Percentiles rank a stretch among this genome's conserved stretches.
Evolutionary conservation across 2,329 filamentous ascomycete species (phyloP).

Genomic region (Xylaria sp.): DNA sequence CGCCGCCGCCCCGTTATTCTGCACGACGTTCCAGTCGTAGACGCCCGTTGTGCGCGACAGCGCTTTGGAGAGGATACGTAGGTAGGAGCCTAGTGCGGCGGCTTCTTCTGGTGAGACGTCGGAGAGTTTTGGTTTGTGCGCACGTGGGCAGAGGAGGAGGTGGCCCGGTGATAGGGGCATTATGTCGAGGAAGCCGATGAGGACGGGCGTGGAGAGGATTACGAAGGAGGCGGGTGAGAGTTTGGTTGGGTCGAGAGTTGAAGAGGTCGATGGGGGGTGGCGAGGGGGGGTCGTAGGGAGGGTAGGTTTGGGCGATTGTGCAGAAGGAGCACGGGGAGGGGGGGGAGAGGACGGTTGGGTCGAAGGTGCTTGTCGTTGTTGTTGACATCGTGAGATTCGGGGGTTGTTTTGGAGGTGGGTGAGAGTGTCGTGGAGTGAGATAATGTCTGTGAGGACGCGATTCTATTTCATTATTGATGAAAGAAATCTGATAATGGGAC

Average conservation of each 20-base stretch:
- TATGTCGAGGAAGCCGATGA: conserved; percentile 90
- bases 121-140: conserved; percentile 71
- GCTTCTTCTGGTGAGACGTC: conserved; percentile 61
- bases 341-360: conserved; percentile 33
- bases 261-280: conserved; percentile 34
- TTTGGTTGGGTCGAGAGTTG: conserved; percentile 26
- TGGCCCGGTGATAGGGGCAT: conserved; percentile 81
- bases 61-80: conserved; percentile 68
- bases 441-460: neutral
- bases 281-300: conserved; percentile 43
- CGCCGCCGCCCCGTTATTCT: conserved; percentile 87
- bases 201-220: conserved; percentile 69
- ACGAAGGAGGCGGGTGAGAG: conserved; percentile 49
- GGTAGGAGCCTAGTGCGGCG: conserved; percentile 59
- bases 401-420: neutral
- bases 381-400: neutral
- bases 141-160: conserved; percentile 71
- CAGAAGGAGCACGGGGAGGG: conserved; percentile 55
- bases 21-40: conserved; percentile 89
- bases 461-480: neutral
- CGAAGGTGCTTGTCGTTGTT: conserved; percentile 29
- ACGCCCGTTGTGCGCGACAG: conserved; percentile 65
- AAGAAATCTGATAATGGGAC: neutral
- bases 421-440: neutral
- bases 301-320: conserved; percentile 48